Percentiles rank a stretch among this genome's conserved stretches.
phyloP scores from a whole-genome alignment of 148 eudicot genomes.

The Fagopyrum tataricum region DNA sequence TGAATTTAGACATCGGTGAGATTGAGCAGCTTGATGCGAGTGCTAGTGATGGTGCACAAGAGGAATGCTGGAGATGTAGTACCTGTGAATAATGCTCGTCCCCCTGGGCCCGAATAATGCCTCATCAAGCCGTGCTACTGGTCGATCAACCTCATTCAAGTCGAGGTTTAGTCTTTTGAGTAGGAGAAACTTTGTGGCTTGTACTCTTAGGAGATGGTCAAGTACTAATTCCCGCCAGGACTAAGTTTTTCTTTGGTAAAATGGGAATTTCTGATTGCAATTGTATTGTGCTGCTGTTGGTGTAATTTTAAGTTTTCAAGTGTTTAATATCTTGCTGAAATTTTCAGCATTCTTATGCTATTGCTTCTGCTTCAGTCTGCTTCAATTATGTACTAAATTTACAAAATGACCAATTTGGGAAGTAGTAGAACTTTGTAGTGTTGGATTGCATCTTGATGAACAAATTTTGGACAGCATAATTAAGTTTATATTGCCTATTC shows the following conservation, averaged over 20 bases:
- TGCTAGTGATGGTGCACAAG: slow-evolving; percentile 33
- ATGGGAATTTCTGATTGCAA: background rate
- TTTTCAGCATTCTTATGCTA: background rate
- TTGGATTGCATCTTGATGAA: background rate
- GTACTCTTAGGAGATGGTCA: slow-evolving; percentile 50
- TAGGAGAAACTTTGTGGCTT: slow-evolving; percentile 33
- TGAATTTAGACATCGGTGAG: slow-evolving; percentile 33
- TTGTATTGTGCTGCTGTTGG: background rate
- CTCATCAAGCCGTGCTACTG: slow-evolving; percentile 19
- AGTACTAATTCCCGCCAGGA: slow-evolving; percentile 32
- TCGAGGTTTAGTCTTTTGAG: slow-evolving; percentile 33
- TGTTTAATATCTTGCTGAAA: background rate
- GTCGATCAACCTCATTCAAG: slow-evolving; percentile 34
- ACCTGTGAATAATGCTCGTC: slow-evolving; percentile 16
- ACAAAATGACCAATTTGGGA: background rate
- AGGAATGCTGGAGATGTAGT: slow-evolving; percentile 22
- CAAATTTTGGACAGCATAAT: background rate
- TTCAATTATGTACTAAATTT: background rate
- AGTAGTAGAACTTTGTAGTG: too few species aligned
- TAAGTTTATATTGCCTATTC: too few species aligned
- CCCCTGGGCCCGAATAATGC: slow-evolving; percentile 17
- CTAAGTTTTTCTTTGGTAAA: background rate
- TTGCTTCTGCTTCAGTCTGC: background rate
- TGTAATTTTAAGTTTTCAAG: background rate
- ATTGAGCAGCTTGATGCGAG: slow-evolving; percentile 32